Conservation (phyloP, 768 basidiomycete species). For the Tubosaeta sp. region DNA sequence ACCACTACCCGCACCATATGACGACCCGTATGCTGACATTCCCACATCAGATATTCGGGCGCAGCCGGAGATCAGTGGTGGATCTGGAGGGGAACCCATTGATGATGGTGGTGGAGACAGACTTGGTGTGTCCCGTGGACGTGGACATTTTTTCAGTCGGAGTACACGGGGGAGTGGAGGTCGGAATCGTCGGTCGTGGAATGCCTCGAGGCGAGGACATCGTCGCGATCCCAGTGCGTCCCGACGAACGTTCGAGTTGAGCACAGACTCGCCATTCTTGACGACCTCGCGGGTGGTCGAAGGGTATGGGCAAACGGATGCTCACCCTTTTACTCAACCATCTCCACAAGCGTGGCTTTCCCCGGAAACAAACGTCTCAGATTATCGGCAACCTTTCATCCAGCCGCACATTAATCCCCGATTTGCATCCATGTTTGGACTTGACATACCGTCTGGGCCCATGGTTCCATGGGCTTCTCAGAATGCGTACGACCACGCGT, state of each 20-base stretch:
- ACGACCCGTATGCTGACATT: slow-evolving; percentile 68
- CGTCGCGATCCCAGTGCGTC: slow-evolving; percentile 11
- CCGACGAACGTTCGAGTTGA: slow-evolving; percentile 30
- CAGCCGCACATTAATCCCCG: slow-evolving; percentile 84
- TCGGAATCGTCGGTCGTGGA: slow-evolving; percentile 13
- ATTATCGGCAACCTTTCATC: slow-evolving; percentile 35
- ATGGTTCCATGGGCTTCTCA: slow-evolving; percentile 21
- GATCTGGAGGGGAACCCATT: slow-evolving; percentile 20
- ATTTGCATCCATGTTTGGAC: slow-evolving; percentile 64
- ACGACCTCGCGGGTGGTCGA: slow-evolving; percentile 48
- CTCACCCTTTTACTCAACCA: slow-evolving; percentile 11
- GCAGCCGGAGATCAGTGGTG: background rate
- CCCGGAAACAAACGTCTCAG: slow-evolving; percentile 8
- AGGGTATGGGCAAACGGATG: slow-evolving; percentile 40
- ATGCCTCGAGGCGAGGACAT: slow-evolving; percentile 17
- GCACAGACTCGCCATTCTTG: slow-evolving; percentile 30
- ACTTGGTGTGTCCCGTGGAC: slow-evolving; percentile 4
- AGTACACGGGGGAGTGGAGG: slow-evolving; percentile 24
- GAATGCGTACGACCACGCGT: slow-evolving; percentile 7
- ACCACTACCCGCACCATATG: slow-evolving; percentile 68
- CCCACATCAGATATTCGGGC: slow-evolving; percentile 27
- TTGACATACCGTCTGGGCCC: slow-evolving; percentile 33
- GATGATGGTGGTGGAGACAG: slow-evolving; percentile 16
- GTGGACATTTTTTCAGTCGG: slow-evolving; percentile 25
- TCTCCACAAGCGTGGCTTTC: slow-evolving; percentile 17